Evolutionary conservation across 2,329 filamentous ascomycete species (phyloP), one percentile per base, ranked within the genome.

Genomic region (Colletotrichum abscissum): DNA sequence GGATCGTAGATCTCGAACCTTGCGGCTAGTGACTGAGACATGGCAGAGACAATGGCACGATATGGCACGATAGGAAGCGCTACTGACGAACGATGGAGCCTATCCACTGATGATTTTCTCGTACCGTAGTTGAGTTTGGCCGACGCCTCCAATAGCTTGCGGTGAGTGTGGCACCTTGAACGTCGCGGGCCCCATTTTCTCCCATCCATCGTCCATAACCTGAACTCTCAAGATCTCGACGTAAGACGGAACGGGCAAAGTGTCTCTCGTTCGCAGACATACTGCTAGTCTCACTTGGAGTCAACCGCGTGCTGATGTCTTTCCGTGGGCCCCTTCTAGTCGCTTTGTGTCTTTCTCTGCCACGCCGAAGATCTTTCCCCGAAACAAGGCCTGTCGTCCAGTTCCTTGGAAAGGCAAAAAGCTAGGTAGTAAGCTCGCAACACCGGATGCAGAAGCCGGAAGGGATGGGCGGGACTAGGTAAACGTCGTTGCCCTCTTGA

Each of bases 331-430:
- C 8, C 22, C 11, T 35, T 42, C 24, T 14, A 19, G 12, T 42
- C 12, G 16, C 35, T 55, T n/a, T 9, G 3, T 42, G 9, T 24
- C 38, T 55, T 4, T 33, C 11, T 35, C 60, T 35, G 28, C 33
- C 55, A 64, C 66, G 59, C 30, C 26, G 56, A 60, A 62, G 67
- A 65, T 70, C 60, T 62, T 49, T 70, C 16, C 60, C 67, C 30
- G 28, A 73, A 62, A 57, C 55, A 73, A 55, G 30, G 24, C 28
- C 35, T 19, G 56, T 57, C 60, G 24, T 26, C 67, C 66, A 59
- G 35, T 38, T 38, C 46, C 16, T 42, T 14, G n/a, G 52, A 19
- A 16, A 30, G 42, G 42, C 42, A 49, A 49, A 46, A 49, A 9
- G 38, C 42, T 16, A 42, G n/a, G n/a, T n/a, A n/a, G 8, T n/a